Base-by-base conservation (phyloP, 164 flowering plant genomes). In the Vitis cinerea region DNA sequence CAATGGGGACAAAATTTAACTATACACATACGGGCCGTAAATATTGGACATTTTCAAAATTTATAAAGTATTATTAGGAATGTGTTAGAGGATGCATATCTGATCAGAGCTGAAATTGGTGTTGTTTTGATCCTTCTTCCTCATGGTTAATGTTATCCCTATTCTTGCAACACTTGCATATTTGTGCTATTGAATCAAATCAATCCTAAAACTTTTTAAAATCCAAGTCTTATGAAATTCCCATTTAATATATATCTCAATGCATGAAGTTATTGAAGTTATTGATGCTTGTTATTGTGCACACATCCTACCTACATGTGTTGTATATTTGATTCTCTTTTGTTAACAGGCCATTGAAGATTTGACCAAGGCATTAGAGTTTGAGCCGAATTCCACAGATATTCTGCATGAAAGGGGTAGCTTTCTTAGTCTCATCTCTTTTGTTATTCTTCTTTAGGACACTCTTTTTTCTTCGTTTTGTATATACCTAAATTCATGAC, bases 371-470 rank as follows among this genome's bases (percentile, higher is more conserved):
- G 98, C 97, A 65, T 78, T 91, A 59, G 96, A 90, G 69, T 85
- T 87, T 74, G 99, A 93, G 75, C 94, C 93, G 37, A 75, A 90
- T 50, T 90, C 96, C 8, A 78, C 94, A 31, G 99, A 95, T 77
- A 81, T 91, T 73, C 84, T 91, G 65, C 99, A 93, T 82, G 99
- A 95, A 87, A 88, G 98, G 72, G 99, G 99, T 91, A 81, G 77
- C 60, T 67, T 55, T 60, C 16, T 63, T 30, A 50, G 59, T 37
- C 65, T 68, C 17, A 61, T 30, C 50, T 68, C n/a, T 63, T 62
- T 51, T 15, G 50, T 48, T 27, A 23, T 13, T 54, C n/a, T 49
- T 59, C 29, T 19, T 14, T 14, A 58, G 13, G 9, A 31, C 17
- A 31, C 4, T n/a, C 14, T 9, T 64, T 50, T 4, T 12, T 23